Percentiles rank a stretch among this genome's conserved stretches.
Conservation (phyloP, 1,284 basidiomycete genomes). For the Vanrija humicola region DNA sequence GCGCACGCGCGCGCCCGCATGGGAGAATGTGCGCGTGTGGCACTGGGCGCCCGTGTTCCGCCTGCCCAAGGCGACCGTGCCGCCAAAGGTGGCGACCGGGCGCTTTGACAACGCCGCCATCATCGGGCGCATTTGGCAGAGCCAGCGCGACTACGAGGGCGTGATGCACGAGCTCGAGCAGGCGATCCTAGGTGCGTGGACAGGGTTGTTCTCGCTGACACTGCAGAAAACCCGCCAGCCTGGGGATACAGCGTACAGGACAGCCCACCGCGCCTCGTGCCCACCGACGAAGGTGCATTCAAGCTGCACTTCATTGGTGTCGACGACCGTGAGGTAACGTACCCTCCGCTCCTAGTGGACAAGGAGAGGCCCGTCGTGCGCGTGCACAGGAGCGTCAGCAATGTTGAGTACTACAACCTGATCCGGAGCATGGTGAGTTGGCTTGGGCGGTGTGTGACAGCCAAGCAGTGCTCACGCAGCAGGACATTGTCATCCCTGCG, state of each 20-base stretch:
- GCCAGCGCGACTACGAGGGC: not conserved
- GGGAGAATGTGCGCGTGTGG: not conserved
- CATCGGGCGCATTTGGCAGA: not conserved
- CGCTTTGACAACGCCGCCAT: not conserved
- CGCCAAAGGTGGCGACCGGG: not conserved
- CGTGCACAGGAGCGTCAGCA: not conserved
- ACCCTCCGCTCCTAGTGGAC: not conserved
- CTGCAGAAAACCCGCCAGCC: not conserved
- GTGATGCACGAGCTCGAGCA: not conserved
- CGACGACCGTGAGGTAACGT: not conserved
- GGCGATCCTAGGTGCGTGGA: not conserved
- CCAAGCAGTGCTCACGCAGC: not conserved
- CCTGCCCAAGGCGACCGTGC: not conserved
- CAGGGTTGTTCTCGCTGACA: not conserved
- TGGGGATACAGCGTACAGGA: slow-evolving; percentile 1
- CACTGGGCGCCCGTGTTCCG: not conserved
- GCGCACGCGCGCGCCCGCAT: not conserved
- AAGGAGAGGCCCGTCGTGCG: not conserved
- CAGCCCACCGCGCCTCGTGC: not conserved
- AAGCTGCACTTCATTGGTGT: slow-evolving; percentile 5
- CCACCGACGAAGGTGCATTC: not conserved
- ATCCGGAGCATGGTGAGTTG: slow-evolving; percentile 1
- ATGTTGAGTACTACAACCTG: not conserved
- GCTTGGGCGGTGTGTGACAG: not conserved
- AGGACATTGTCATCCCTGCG: slow-evolving; percentile 4